Evolutionary conservation across 768 basidiomycete species (phyloP).

Genomic region (Lepiota venenata): DNA sequence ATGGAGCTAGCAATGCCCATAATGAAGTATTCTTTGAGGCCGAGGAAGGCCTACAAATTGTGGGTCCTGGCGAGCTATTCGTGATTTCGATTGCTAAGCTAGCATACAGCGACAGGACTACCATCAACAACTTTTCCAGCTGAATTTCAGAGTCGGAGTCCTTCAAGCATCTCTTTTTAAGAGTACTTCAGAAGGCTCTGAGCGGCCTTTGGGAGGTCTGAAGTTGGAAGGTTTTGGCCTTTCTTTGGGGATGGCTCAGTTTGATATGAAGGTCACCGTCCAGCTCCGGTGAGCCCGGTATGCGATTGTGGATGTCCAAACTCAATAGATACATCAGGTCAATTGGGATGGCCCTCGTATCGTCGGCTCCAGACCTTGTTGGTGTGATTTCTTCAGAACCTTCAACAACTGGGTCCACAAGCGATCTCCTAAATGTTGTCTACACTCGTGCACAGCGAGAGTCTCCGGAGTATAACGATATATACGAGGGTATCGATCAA

Average conservation of each 20-base stretch:
- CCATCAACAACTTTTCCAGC: slow-evolving; percentile 68
- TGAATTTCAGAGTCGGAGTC: slow-evolving; percentile 84
- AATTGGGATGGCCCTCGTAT: slow-evolving; percentile 71
- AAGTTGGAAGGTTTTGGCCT: slow-evolving; percentile 77
- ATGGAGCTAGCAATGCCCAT: slow-evolving; percentile 28
- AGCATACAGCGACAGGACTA: slow-evolving; percentile 35
- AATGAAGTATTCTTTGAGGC: slow-evolving; percentile 70
- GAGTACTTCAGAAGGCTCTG: slow-evolving; percentile 54
- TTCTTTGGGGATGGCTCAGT: slow-evolving; percentile 71
- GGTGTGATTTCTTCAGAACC: slow-evolving; percentile 64
- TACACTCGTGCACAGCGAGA: slow-evolving; percentile 79
- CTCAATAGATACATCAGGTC: slow-evolving; percentile 42
- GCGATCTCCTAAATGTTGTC: slow-evolving; percentile 72
- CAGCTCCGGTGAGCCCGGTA: slow-evolving; percentile 56
- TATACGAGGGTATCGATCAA: slow-evolving; percentile 86
- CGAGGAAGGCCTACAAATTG: slow-evolving; percentile 56
- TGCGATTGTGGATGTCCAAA: background rate
- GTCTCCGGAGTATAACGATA: slow-evolving; percentile 80
- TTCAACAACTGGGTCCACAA: slow-evolving; percentile 34
- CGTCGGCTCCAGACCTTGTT: slow-evolving; percentile 48
- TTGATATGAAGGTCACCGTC: slow-evolving; percentile 83
- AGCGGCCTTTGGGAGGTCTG: slow-evolving; percentile 76
- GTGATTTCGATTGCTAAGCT: background rate
- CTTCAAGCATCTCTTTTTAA: slow-evolving; percentile 80
- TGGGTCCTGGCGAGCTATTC: slow-evolving; percentile 22